A percentile compares a stretch with the other conserved stretches of the same genome.
Conservation (phyloP, 257 asterid genomes). For the Solanum appendiculatum region DNA sequence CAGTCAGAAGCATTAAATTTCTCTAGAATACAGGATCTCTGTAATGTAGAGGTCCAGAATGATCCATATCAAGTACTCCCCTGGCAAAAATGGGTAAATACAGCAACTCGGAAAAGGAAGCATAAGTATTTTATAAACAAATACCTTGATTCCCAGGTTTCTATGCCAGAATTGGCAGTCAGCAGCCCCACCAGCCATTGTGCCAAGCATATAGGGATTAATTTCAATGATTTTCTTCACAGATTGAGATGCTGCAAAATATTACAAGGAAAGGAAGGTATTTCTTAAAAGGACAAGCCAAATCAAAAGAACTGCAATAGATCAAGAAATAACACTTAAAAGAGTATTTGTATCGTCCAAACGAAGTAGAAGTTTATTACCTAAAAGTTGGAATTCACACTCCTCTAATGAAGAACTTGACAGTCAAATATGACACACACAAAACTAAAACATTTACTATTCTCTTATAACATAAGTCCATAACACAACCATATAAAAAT, state of each 20-base stretch:
- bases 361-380: background rate
- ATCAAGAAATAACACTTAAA: background rate
- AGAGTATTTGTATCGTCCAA: background rate
- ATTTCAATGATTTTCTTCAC: constrained; percentile 89
- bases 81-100: background rate
- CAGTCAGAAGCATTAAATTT: background rate
- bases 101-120: background rate
- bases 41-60: background rate
- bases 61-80: background rate
- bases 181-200: constrained; percentile 99
- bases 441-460: background rate
- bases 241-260: constrained; percentile 66
- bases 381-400: background rate
- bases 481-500: background rate
- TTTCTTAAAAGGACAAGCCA: background rate
- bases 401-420: background rate
- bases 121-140: background rate
- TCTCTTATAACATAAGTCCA: background rate
- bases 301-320: background rate
- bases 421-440: background rate
- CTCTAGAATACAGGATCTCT: background rate
- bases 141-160: constrained; percentile 74
- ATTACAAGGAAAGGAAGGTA: background rate
- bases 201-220: constrained; percentile 87
- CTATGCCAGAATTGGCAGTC: constrained; percentile 97